Conservation (phyloP, 2,329 filamentous ascomycete genomes). For the Teratosphaeria epicoccoides region DNA sequence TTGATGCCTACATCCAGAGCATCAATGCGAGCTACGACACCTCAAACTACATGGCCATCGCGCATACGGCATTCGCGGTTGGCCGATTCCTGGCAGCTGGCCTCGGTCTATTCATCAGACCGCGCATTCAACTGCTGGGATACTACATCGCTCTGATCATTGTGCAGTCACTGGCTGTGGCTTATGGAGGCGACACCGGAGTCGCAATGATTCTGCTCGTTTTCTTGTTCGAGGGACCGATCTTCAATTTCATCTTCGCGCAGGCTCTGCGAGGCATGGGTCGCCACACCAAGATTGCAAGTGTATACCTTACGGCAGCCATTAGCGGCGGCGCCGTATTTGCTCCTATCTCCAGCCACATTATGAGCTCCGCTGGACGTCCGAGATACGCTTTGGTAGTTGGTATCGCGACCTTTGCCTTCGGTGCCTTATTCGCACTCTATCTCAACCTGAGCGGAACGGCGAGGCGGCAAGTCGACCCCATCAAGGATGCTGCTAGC, state of each 20-base stretch:
- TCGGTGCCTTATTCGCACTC: constrained; percentile 43
- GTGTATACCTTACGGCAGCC: constrained; percentile 43
- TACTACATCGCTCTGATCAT: constrained; percentile 44
- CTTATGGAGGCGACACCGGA: constrained; percentile 33
- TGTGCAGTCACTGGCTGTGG: constrained; percentile 43
- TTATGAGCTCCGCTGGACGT: constrained; percentile 29
- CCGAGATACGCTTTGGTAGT: constrained; percentile 44
- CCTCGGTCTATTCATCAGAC: constrained; percentile 44
- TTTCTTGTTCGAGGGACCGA: constrained; percentile 51
- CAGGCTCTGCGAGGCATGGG: constrained; percentile 49
- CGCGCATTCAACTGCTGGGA: constrained; percentile 46
- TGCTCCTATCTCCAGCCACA: constrained; percentile 44
- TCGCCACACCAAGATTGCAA: constrained; percentile 46
- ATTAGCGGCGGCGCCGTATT: constrained; percentile 46
- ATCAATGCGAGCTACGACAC: constrained; percentile 29
- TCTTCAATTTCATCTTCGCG: constrained; percentile 50
- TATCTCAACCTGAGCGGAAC: constrained; percentile 41
- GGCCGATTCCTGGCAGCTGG: constrained; percentile 48
- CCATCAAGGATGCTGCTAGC: constrained; percentile 14
- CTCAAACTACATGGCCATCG: constrained; percentile 41
- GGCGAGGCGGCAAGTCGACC: constrained; percentile 39
- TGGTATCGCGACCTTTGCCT: constrained; percentile 41
- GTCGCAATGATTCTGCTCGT: constrained; percentile 41
- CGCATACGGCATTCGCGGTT: constrained; percentile 47
- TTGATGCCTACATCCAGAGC: constrained; percentile 33